Percentiles rank a stretch among this genome's conserved stretches.
phyloP scores from a whole-genome alignment of 495 filamentous ascomycete genomes.

The Neurospora terricola region DNA sequence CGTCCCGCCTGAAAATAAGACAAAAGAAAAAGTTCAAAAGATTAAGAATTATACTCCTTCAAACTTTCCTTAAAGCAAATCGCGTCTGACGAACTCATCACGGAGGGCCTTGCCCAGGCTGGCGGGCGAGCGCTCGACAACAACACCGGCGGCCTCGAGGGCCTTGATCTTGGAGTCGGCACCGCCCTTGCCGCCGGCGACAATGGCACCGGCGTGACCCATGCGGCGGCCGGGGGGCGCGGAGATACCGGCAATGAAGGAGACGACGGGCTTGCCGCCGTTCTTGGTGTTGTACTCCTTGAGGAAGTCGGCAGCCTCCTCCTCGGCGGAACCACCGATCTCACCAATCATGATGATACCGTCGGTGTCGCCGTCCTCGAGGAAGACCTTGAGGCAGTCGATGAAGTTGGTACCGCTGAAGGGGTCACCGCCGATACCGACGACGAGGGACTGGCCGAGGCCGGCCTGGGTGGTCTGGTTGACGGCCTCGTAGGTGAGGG shows the following conservation, averaged over 20 bases:
- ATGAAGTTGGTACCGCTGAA: slow-evolving; percentile 99
- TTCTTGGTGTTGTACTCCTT: slow-evolving; percentile 80
- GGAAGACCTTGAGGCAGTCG: slow-evolving; percentile 95
- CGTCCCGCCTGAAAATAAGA: not conserved
- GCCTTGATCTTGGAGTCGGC: slow-evolving; percentile 96
- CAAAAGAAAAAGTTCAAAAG: slow-evolving; percentile 14
- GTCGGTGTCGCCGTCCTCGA: slow-evolving; percentile 91
- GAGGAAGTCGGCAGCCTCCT: slow-evolving; percentile 92
- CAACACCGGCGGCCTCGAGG: slow-evolving; percentile 83
- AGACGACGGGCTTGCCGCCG: slow-evolving; percentile 80
- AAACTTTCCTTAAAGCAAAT: slow-evolving; percentile 60
- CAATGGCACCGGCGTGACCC: slow-evolving; percentile 97
- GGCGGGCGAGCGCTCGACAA: slow-evolving; percentile 94
- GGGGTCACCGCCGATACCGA: slow-evolving; percentile 96
- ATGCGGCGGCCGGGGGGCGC: slow-evolving; percentile 93
- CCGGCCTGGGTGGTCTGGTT: slow-evolving; percentile 98
- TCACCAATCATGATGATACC: slow-evolving; percentile 99
- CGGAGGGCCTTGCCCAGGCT: slow-evolving; percentile 83
- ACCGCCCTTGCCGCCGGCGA: slow-evolving; percentile 92
- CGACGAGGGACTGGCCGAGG: slow-evolving; percentile 92
- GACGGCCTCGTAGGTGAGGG: slow-evolving; percentile 97
- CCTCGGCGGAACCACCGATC: slow-evolving; percentile 94
- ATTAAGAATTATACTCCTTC: not conserved
- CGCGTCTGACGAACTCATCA: slow-evolving; percentile 89
- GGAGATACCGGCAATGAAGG: slow-evolving; percentile 97